Evolutionary conservation across 257 asterid genomes (phyloP), one percentile per base, ranked within the genome.

Genomic region (Penstemon barbatus): DNA sequence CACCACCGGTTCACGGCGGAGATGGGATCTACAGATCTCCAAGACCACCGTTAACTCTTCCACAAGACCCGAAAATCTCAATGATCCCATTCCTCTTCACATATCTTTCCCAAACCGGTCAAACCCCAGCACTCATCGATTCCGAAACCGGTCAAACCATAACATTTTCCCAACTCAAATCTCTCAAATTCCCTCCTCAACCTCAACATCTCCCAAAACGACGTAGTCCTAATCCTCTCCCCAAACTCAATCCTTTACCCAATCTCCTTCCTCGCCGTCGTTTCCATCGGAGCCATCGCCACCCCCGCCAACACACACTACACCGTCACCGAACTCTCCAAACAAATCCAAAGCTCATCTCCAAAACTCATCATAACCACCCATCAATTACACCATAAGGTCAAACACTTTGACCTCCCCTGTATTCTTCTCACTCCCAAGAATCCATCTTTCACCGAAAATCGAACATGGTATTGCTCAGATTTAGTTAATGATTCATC

Each of bases 201-300:
- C 44, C 78, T 73, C 7, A 59, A 63, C 73, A 56, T 83, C 70
- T 54, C 78, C 71, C 70, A 75, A 18, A 70, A 70, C 11, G 75
- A 77, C 1, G 77, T 61, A 0, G 77, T 83, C 7, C 72, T 77
- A 42, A 70, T 83, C 19, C 43, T 80, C 1, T 61, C 75, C 3
- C 80, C 78, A 10, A 83, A 80, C 72, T 80, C 83, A 3, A 61
- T 80, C 57, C 75, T 43, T 41, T 80, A 77, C 59, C 77, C 81
- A 0, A 51, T 73, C 5, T 76, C 73, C 7, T 78, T 77, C 77
- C 52, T 80, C 4, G 66, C 78, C 0, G 74, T 75, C 36, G 72
- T 70, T 25, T 48, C 74, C 49, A 33, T 73, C 19, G 83, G 83
- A 13, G 84, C 81, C 44, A 46, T 75, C 7, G 76, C 75, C 61